Base-by-base conservation (phyloP, 768 basidiomycete species). In the Guyanaporus albipodus region DNA sequence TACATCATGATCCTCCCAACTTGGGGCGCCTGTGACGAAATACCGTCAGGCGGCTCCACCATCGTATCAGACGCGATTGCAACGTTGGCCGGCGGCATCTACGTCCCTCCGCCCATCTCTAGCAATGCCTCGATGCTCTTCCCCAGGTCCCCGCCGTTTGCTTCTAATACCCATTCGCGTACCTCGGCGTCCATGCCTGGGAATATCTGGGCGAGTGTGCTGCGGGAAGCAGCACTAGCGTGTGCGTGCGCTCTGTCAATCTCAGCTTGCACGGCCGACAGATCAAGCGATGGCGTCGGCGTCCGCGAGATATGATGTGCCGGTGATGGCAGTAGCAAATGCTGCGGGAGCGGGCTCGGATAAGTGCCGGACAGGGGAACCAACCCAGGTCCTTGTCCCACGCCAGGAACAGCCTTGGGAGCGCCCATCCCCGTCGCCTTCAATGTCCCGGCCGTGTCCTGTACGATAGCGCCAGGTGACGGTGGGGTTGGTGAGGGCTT, bases 131-230 rank as follows among this genome's bases (percentile, higher is more conserved):
- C 93, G 56, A 95, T 93, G 61, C 90, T 93, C 75, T 79, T 80
- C 33, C 91, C 92, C 47, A 96, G 61, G 70, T 96, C 91, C 17
- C 90, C 88, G 8, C 79, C 80, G 57, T 91, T 91, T 36, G 89
- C 91, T 62, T 95, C 92, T 48, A 95, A 69, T 28, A 97, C 91
- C 79, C 80, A 85, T 49, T 92, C 88, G 33, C 91, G 77, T 26
- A 96, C 80, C 65, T 94, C 94, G 37, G 64, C 64, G 59, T 97
- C 94, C 53, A 87, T 73, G 9, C 64, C 65, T 2, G 93, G 93
- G 76, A 97, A 97, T 51, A 95, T 95, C 68, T 94, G 91, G 46
- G 77, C 67, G 51, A 97, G 68, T 24, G 92, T 95, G 55, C 83
- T 82, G 45, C 75, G 70, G 41, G 89, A 76, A 3, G 87, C 88